These are phyloP conservation scores for Cryptosporidium meleagridis DNA, from an alignment of 169 alveolate species.

Conservation along the genomic window DNA sequence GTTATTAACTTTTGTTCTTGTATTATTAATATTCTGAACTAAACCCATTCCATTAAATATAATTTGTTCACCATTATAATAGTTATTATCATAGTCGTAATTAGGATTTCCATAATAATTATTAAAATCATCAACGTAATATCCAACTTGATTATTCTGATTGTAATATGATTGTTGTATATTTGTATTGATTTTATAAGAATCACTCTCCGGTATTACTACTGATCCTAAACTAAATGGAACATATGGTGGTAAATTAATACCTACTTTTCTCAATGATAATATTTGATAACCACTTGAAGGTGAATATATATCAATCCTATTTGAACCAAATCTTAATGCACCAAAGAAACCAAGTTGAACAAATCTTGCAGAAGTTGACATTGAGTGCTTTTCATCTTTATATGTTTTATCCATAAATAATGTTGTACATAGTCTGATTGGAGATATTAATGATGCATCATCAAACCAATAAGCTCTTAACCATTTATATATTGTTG, in stretches of 20 bases:
- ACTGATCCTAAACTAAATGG: slow-evolving; percentile 71
- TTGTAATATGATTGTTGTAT: not conserved
- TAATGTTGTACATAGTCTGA: slow-evolving; percentile 77
- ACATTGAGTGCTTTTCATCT: slow-evolving; percentile 77
- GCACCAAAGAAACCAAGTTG: slow-evolving; percentile 81
- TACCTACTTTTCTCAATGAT: slow-evolving; percentile 70
- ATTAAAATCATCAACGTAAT: not conserved
- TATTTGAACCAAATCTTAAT: slow-evolving; percentile 79
- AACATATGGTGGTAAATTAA: slow-evolving; percentile 72
- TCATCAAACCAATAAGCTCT: slow-evolving; percentile 81
- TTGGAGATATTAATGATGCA: slow-evolving; percentile 76
- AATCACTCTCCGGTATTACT: slow-evolving; percentile 58
- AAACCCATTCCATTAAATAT: slow-evolving; percentile 18
- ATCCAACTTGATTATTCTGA: not conserved
- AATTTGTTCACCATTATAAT: not conserved
- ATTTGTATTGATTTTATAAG: slow-evolving; percentile 5
- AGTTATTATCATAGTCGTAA: not conserved
- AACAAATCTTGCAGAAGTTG: slow-evolving; percentile 79
- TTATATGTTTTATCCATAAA: slow-evolving; percentile 78
- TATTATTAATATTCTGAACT: not conserved
- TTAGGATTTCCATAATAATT: slow-evolving; percentile 5
- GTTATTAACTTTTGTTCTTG: not conserved
- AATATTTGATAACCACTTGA: slow-evolving; percentile 76
- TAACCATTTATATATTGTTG: slow-evolving; percentile 74
- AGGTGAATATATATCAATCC: slow-evolving; percentile 80